Evolutionary conservation across 176 grass and related monocot species (phyloP).

Genomic region (Tuctoria greenei): DNA sequence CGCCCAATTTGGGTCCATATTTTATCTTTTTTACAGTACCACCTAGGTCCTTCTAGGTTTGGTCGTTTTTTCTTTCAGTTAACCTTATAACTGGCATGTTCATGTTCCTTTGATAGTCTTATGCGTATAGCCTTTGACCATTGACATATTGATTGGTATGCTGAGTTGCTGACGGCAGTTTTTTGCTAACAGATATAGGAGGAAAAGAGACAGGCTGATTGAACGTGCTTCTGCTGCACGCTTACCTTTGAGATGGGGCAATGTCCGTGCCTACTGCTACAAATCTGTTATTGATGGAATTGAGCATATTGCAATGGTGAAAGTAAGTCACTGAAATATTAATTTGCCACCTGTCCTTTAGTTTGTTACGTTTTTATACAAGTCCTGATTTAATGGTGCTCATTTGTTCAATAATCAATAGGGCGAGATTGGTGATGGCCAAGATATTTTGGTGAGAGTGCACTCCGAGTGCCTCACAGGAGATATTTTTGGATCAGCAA

Average conservation of each 20-base stretch:
- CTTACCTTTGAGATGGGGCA: conserved; percentile 85
- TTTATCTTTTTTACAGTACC: background rate
- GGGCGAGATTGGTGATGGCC: conserved; percentile 81
- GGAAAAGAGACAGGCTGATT: conserved; percentile 86
- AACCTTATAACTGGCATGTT: background rate
- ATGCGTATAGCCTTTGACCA: background rate
- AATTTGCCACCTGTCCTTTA: background rate
- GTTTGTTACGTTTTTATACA: background rate
- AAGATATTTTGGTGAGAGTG: conserved; percentile 72
- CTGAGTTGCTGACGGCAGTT: conserved; percentile 38
- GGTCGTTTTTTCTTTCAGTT: background rate
- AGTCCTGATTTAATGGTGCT: background rate
- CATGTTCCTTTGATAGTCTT: background rate
- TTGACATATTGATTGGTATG: background rate
- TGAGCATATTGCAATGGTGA: conserved; percentile 96
- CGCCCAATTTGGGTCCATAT: background rate
- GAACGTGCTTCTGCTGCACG: conserved; percentile 74
- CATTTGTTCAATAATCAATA: conserved; percentile 23
- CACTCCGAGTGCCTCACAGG: conserved; percentile 81
- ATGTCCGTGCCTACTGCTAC: conserved; percentile 90
- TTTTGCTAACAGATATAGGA: conserved; percentile 77
- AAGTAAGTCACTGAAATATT: conserved; percentile 47
- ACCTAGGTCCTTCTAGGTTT: background rate
- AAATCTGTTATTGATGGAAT: conserved; percentile 91
- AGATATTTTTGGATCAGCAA: conserved; percentile 78